Base-by-base conservation (phyloP, 1,284 basidiomycete genomes). In the Hypsizygus ulmarius region DNA sequence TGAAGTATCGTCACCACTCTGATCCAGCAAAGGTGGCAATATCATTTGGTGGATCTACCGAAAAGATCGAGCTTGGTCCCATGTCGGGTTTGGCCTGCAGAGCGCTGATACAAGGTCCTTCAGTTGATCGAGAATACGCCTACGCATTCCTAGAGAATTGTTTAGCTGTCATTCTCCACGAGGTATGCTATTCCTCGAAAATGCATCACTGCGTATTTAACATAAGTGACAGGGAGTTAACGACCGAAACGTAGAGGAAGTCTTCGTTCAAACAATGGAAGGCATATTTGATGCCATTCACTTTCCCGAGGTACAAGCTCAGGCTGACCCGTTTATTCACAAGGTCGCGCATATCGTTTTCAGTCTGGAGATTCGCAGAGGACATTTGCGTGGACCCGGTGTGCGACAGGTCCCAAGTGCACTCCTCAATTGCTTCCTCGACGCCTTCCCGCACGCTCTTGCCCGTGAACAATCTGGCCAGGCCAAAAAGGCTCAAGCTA, bases 251-350 rank as follows among this genome's bases (percentile, higher is more conserved):
- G 75, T 84, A 29, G 88, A 93, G 58, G 75, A 83, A 15, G 75
- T 86, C 4, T 93, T 95, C 60, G 70, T 84, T 9, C 72, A 70
- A 53, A 78, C 83, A 41, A 66, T 96, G 42, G 81, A 91, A 66
- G 90, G 88, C 10, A 65, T 95, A 19, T 92, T 91, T 59, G 88
- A 93, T 54, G 84, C 90, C 0, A 71, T 88, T 2, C 79, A 90
- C 54, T 65, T 88, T 25, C 71, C 82, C 1, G 91, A 93, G 49
- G 69, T 91, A 33, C 74, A 81, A 52, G 76, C 78, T 27, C 78
- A 83, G 51, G 90, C 91, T 1, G 81, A 84, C 54, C 68, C 76
- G 28, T 90, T 81, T 60, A 65, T 93, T 27, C 73, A 77, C 32
- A 82, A 82, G 50, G 70, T 94, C 39, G 84, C 85, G 1, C 79